Conservation (phyloP, 306 rosid genomes). For the Rosa multiflora region DNA sequence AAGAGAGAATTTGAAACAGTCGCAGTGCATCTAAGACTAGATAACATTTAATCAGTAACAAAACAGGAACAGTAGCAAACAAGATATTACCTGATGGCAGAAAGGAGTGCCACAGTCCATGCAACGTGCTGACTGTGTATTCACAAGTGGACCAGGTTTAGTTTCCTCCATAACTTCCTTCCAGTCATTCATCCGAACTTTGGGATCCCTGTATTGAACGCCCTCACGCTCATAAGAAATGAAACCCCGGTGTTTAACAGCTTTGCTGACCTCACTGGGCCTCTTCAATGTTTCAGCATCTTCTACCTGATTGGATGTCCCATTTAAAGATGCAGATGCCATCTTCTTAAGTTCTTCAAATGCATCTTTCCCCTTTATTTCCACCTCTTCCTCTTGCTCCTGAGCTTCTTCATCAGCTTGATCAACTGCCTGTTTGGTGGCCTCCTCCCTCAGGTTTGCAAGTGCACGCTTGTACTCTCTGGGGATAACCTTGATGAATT, state of each 20-base stretch:
- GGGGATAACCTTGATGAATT: constrained; percentile 87
- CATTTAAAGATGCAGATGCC: constrained; percentile 69
- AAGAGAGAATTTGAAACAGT: neutral
- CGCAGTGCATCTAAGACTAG: too few species aligned
- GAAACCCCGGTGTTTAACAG: constrained; percentile 91
- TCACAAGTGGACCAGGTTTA: constrained; percentile 90
- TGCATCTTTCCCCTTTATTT: constrained; percentile 59
- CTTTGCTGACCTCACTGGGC: constrained; percentile 66
- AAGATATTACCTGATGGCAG: constrained; percentile 80
- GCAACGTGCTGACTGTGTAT: constrained; percentile 98
- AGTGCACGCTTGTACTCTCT: constrained; percentile 85
- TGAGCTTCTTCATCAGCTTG: constrained; percentile 38
- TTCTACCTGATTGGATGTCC: constrained; percentile 60
- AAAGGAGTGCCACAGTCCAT: constrained; percentile 99
- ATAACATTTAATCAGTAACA: neutral
- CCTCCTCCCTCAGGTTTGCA: constrained; percentile 59
- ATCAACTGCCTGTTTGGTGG: constrained; percentile 42
- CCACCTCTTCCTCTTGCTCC: constrained; percentile 49
- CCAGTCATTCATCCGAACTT: constrained; percentile 84
- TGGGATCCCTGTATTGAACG: constrained; percentile 88
- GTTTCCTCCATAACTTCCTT: constrained; percentile 88
- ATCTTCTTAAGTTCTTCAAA: constrained; percentile 93
- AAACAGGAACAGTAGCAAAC: neutral
- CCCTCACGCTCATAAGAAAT: constrained; percentile 96
- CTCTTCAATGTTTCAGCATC: constrained; percentile 50